These are phyloP conservation scores for Acrodontium crateriforme DNA, from an alignment of 2,329 filamentous ascomycete genomes.

Conservation along the genomic window DNA sequence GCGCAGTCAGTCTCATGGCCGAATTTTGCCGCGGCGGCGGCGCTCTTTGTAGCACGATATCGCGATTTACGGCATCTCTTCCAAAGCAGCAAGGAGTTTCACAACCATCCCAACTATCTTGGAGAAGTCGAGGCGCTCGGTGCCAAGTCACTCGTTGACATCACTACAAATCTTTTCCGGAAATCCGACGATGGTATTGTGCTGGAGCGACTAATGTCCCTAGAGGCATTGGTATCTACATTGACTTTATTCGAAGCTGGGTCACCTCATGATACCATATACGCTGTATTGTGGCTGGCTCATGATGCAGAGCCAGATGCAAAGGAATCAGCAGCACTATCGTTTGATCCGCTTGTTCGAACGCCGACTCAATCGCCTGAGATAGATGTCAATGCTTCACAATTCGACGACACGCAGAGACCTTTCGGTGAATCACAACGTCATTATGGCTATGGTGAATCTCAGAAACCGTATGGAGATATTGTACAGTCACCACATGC, in stretches of 20 bases:
- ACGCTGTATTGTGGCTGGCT: conserved; percentile 7
- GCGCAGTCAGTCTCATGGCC: conserved; percentile 7
- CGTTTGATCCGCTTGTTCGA: background rate
- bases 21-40: conserved; percentile 8
- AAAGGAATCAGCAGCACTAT: conserved; percentile 1
- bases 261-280: conserved; percentile 5
- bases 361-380: background rate
- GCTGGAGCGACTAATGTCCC: conserved; percentile 10
- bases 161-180: conserved; percentile 12
- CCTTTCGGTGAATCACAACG: too few species aligned
- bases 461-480: conserved; percentile 1
- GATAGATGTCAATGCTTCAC: background rate
- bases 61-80: conserved; percentile 6
- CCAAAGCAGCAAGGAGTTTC: conserved; percentile 3
- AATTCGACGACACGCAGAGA: background rate
- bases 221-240: conserved; percentile 13
- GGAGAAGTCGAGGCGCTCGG: conserved; percentile 11
- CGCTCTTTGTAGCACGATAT: conserved; percentile 4
- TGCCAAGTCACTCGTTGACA: conserved; percentile 10
- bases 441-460: too few species aligned
- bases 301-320: conserved; percentile 5
- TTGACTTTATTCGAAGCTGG: conserved; percentile 7
- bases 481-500: background rate
- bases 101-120: conserved; percentile 7
- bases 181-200: conserved; percentile 10